Conservation (phyloP, 2,329 filamentous ascomycete genomes). For the Zymoseptoria tritici region DNA sequence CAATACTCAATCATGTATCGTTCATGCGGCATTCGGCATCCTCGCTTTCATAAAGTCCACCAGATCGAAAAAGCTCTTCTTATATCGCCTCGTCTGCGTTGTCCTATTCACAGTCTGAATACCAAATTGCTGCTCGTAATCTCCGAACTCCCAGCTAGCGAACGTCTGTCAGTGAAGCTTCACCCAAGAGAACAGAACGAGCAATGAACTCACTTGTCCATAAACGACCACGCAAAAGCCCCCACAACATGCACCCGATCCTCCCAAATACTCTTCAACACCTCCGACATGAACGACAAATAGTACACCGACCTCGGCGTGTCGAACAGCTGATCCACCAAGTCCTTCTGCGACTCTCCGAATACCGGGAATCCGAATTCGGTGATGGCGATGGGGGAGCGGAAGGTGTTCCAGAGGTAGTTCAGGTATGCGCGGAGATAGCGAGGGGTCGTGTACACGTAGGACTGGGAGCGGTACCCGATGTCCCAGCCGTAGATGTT, state of each 20-base stretch:
- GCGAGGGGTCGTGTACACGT: conserved; percentile 50
- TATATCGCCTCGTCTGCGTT: conserved; percentile 31
- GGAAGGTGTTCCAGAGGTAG: conserved; percentile 55
- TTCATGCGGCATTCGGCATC: neutral
- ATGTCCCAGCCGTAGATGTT: conserved; percentile 28
- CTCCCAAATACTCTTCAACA: conserved; percentile 25
- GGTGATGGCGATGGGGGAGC: conserved; percentile 32
- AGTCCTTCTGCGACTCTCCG: conserved; percentile 37
- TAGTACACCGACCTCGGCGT: conserved; percentile 50
- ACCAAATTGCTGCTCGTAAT: conserved; percentile 45
- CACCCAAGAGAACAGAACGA: too few species aligned
- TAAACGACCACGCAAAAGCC: conserved; percentile 17
- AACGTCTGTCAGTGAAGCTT: too few species aligned
- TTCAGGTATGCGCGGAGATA: conserved; percentile 51
- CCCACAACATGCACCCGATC: conserved; percentile 30
- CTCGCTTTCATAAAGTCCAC: conserved; percentile 25
- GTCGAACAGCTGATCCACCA: conserved; percentile 49
- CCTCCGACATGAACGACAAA: conserved; percentile 36
- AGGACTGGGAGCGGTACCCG: conserved; percentile 43
- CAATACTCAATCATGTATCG: too few species aligned
- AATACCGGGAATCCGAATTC: conserved; percentile 38
- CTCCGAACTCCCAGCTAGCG: conserved; percentile 39
- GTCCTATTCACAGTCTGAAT: conserved; percentile 43
- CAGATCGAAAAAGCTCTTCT: conserved; percentile 32
- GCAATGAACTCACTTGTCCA: conserved; percentile 28